Base-by-base conservation (phyloP, 1,139 yeast genomes). In the Pichia sp. region DNA sequence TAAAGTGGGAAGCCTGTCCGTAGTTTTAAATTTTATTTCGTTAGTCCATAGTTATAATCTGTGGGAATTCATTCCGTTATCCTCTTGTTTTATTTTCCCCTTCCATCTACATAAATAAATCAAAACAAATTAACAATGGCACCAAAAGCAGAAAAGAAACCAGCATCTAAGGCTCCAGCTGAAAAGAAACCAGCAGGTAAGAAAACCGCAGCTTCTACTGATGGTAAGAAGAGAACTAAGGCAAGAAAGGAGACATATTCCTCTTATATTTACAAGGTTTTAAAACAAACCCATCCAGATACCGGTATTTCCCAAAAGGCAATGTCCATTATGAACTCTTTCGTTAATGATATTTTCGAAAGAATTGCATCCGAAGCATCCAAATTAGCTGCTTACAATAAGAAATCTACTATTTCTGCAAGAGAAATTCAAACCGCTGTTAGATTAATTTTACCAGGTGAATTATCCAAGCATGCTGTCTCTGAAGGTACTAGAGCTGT, bases 401-500 rank as follows among this genome's bases (percentile, higher is more conserved):
- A 92, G 82, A 90, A 90, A 78, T 89, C 97, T 49, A 92, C 98
- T 65, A 92, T 92, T 66, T 89, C 97, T 56, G 96, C 98, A 52
- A 89, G 98, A 79, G 98, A 92, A 76, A 92, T 92, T 67, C 98
- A 92, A 76, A 92, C 97, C 62, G 97, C 98, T 61, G 98, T 92
- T 61, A 87, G 97, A 81, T 84, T 92, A 68, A 92, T 92, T 74
- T 85, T 92, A 65, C 98, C 98, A 60, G 98, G 98, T 82, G 98
- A 92, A 78, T 82, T 92, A 73, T 97, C 98, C 61, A 92, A 90
- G 82, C 97, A 90, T 74, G 97, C 97, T 64, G 96, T 89, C 64
- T 86, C 96, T 62, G 97, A 90, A 76, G 97, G 97, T 80, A 90
- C 97, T 64, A 89, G 97, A 84, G 96, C 98, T 71, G 97, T 92